These are phyloP conservation scores for Coemansia sp. DNA, from an alignment of 192 early-diverging fungal species.

Conservation along the genomic window DNA sequence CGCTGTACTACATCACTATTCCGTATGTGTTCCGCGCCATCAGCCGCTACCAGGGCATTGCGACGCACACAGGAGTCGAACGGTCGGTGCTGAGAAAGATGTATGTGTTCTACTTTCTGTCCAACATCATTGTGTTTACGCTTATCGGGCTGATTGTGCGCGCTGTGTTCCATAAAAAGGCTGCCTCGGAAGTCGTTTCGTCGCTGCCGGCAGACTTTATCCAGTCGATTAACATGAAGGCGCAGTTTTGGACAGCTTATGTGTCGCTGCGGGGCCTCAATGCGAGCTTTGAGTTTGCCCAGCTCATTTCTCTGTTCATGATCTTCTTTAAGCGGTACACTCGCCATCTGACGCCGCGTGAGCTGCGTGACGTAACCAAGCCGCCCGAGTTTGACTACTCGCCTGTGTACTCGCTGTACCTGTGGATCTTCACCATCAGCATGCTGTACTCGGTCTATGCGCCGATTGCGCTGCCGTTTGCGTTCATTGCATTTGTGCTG, in stretches of 20 bases:
- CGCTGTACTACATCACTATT: constrained; percentile 64
- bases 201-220: constrained; percentile 43
- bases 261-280: constrained; percentile 66
- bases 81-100: constrained; percentile 69
- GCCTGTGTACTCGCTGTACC: constrained; percentile 63
- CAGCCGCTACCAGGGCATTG: constrained; percentile 67
- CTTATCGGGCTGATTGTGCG: constrained; percentile 46
- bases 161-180: constrained; percentile 38
- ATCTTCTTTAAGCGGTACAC: constrained; percentile 62
- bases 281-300: constrained; percentile 69
- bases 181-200: constrained; percentile 39
- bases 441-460: constrained; percentile 72
- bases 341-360: constrained; percentile 64
- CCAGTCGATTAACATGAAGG: constrained; percentile 49
- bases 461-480: constrained; percentile 68
- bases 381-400: constrained; percentile 74
- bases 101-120: constrained; percentile 72
- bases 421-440: constrained; percentile 72
- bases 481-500: constrained; percentile 61
- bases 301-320: constrained; percentile 60
- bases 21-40: constrained; percentile 64
- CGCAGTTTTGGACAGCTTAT: constrained; percentile 76
- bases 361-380: constrained; percentile 63
- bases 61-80: constrained; percentile 69
- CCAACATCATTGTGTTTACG: constrained; percentile 69